Base-by-base conservation (phyloP, 805 yeast species). In the Myxozyma sirexii region DNA sequence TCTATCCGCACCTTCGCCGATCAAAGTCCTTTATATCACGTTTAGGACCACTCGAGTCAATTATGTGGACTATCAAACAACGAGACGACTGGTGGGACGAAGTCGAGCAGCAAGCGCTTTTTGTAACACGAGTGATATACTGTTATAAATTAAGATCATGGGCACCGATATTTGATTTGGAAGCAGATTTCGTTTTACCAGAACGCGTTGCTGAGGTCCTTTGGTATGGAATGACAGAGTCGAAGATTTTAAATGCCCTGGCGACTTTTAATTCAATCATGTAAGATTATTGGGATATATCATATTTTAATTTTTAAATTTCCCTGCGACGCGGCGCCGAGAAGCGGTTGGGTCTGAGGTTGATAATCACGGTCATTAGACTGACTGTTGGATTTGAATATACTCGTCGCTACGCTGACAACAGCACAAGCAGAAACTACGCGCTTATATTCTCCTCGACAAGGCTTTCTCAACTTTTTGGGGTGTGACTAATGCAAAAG, bases 201-300 rank as follows among this genome's bases (percentile, higher is more conserved):
- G 45, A 31, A 15, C 48, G 64, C 5, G 52, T 38, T n/a, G 48
- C 50, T 15, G 64, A 60, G 33, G 56, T 52, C 15, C 45, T 56
- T 26, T 59, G 63, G 60, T 60, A 56, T 31, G 64, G 60, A 12
- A 15, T 56, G 39, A 33, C 58, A 5, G 56, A 60, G 44, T 60
- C 60, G 26, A 23, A 17, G 35, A 21, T 51, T 21, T 31, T 51
- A 13, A 58, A 53, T 26, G 31, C 21, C 12, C 37, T 48, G 17
- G 53, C 43, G 23, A 48, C 13, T 37, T 37, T 48, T 17, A 33
- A 41, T 23, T 19, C 19, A n/a, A 5, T 43, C 15, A 6, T 13
- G 1, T 35, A 53, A 23, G 19, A 26, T 26, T 17, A 10, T 23
- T 45, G 43, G 45, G 24, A 29, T 38, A 23, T 54, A 19, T 15